These are phyloP conservation scores for Zalerion maritima DNA, from an alignment of 495 filamentous ascomycete genomes.

Conservation along the genomic window DNA sequence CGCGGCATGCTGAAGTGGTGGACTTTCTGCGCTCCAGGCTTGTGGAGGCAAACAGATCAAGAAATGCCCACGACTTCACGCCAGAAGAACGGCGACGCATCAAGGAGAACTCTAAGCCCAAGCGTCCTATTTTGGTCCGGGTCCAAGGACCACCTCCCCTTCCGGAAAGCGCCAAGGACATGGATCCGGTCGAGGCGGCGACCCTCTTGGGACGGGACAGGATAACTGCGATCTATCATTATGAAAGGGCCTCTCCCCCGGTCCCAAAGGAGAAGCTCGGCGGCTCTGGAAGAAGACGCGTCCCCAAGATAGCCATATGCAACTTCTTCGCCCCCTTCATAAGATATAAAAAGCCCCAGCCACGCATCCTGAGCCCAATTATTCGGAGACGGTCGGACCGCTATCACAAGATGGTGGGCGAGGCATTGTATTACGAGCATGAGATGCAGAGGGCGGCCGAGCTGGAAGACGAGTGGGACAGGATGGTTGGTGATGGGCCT, in stretches of 20 bases:
- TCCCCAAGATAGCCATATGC: constrained; percentile 44
- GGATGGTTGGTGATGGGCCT: constrained; percentile 13
- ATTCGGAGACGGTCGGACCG: constrained; percentile 35
- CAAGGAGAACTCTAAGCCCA: neutral
- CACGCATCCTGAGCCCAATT: constrained; percentile 38
- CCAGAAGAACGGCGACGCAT: too few species aligned
- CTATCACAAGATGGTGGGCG: constrained; percentile 19
- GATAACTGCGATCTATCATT: constrained; percentile 23
- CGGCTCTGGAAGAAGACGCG: constrained; percentile 35
- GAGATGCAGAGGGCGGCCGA: constrained; percentile 28
- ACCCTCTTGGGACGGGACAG: constrained; percentile 14
- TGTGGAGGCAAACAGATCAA: constrained; percentile 5
- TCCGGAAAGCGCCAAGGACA: neutral
- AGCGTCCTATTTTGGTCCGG: neutral
- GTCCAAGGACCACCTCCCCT: neutral
- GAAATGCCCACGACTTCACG: constrained; percentile 5
- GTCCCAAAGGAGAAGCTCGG: constrained; percentile 24
- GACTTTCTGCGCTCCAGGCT: constrained; percentile 20
- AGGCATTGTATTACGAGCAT: constrained; percentile 4
- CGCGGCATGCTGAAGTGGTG: constrained; percentile 16
- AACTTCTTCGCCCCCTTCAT: constrained; percentile 60
- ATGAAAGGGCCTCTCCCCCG: constrained; percentile 26
- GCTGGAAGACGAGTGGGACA: constrained; percentile 47
- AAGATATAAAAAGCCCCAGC: constrained; percentile 55
- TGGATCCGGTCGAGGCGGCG: constrained; percentile 6